A percentile compares a stretch with the other conserved stretches of the same genome.
Conservation (phyloP, 495 filamentous ascomycete genomes). For the Xylaria cubensis region DNA sequence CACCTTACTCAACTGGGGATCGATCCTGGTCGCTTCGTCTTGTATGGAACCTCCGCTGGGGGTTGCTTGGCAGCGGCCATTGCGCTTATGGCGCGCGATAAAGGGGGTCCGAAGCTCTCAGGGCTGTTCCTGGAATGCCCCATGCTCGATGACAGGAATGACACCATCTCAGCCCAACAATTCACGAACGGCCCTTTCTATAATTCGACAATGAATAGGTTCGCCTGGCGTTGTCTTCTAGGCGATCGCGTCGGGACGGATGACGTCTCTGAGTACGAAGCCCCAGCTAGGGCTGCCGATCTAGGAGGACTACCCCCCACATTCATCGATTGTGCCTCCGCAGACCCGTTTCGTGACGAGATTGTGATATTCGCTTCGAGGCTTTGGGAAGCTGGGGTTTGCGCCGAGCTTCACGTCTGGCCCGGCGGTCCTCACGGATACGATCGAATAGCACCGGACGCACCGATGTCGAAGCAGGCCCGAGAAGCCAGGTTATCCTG, state of each 20-base stretch:
- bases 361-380: conserved; percentile 45
- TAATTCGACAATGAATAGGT: conserved; percentile 42
- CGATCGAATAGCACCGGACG: conserved; percentile 39
- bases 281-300: conserved; percentile 43
- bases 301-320: conserved; percentile 41
- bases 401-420: conserved; percentile 48
- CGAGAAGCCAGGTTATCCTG: conserved; percentile 41
- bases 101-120: conserved; percentile 39
- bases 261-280: conserved; percentile 41
- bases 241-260: conserved; percentile 40
- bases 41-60: conserved; percentile 47
- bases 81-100: conserved; percentile 42
- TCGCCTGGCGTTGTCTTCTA: conserved; percentile 44
- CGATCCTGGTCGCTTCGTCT: conserved; percentile 42
- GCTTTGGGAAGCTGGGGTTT: conserved; percentile 43
- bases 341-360: conserved; percentile 47
- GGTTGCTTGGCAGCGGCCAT: conserved; percentile 44
- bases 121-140: conserved; percentile 43
- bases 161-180: conserved; percentile 40
- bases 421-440: conserved; percentile 44
- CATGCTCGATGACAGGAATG: conserved; percentile 47
- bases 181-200: conserved; percentile 42
- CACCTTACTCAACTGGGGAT: conserved; percentile 39
- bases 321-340: conserved; percentile 44
- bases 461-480: conserved; percentile 41